phyloP scores from a whole-genome alignment of 2,329 filamentous ascomycete genomes.

The Colletotrichum falcatum region DNA sequence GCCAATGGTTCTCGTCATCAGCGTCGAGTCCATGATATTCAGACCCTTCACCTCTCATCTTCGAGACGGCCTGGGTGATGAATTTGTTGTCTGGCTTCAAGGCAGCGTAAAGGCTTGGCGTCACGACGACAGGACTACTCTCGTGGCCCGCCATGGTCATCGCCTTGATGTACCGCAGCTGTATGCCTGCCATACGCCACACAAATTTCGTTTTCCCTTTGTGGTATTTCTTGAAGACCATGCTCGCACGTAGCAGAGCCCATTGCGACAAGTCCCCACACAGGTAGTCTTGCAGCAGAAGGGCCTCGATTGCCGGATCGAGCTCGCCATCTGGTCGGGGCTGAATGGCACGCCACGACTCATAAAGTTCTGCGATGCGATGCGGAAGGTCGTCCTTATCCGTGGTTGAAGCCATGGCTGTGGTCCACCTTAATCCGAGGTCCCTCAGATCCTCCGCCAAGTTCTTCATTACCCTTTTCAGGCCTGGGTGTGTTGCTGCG shows the following conservation, averaged over 20 bases:
- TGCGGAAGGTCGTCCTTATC: constrained; percentile 43
- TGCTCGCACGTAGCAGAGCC: constrained; percentile 64
- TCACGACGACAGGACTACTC: constrained; percentile 48
- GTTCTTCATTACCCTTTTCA: constrained; percentile 48
- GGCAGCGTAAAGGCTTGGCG: constrained; percentile 51
- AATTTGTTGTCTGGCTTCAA: constrained; percentile 52
- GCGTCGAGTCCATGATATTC: constrained; percentile 26
- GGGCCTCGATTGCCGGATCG: constrained; percentile 43
- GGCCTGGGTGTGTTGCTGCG: constrained; percentile 45
- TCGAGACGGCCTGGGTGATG: constrained; percentile 43
- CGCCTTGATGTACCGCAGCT: constrained; percentile 63
- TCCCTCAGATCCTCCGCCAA: constrained; percentile 51
- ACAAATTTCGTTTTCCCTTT: constrained; percentile 48
- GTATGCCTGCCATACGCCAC: constrained; percentile 62
- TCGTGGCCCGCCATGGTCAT: constrained; percentile 42
- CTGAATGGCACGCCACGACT: constrained; percentile 57
- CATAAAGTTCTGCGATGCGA: constrained; percentile 52
- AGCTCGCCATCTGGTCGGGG: constrained; percentile 44
- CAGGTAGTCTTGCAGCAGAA: constrained; percentile 45
- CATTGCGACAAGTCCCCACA: constrained; percentile 51
- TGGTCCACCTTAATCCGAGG: constrained; percentile 50
- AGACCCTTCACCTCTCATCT: constrained; percentile 29
- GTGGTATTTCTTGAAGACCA: constrained; percentile 57
- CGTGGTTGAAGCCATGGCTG: neutral
- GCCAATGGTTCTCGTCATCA: constrained; percentile 19